These are phyloP conservation scores for Microcera coccophila DNA, from an alignment of 2,329 filamentous ascomycete genomes.

Conservation along the genomic window DNA sequence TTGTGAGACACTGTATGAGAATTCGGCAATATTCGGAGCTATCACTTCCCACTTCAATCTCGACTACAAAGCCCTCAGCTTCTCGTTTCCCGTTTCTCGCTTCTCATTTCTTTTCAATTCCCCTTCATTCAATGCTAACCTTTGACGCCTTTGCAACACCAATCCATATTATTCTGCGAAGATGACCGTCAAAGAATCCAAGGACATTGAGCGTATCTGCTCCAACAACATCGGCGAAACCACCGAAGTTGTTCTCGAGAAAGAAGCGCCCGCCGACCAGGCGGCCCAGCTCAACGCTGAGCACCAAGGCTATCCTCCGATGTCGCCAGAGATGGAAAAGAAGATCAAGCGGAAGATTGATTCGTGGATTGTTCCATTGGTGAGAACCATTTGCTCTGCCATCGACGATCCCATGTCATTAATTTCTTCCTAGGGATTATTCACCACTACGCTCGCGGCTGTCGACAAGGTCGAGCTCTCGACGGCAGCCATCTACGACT, in stretches of 20 bases:
- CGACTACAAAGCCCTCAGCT: too few relatives aligned
- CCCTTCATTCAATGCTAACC: not conserved
- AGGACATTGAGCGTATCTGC: conserved; percentile 1
- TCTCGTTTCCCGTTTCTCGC: too few relatives aligned
- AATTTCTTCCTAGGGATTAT: conserved; percentile 4
- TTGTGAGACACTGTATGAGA: too few relatives aligned
- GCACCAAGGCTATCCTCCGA: conserved; percentile 8
- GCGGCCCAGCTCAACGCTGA: conserved; percentile 10
- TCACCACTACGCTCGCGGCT: conserved; percentile 3
- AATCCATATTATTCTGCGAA: not conserved
- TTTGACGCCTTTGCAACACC: not conserved
- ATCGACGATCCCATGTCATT: not conserved
- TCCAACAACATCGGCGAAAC: conserved; percentile 5
- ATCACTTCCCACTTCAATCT: too few relatives aligned
- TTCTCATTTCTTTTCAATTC: too few relatives aligned
- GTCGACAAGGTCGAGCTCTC: conserved; percentile 31
- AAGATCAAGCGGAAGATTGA: conserved; percentile 17
- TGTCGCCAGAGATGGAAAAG: conserved; percentile 17
- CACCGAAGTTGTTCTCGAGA: conserved; percentile 1
- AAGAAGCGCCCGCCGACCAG: conserved; percentile 4
- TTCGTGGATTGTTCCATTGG: conserved; percentile 15
- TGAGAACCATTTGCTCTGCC: not conserved
- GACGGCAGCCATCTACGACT: conserved; percentile 25
- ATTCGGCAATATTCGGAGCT: too few relatives aligned
- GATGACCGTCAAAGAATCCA: conserved; percentile 1